Evolutionary conservation across 2,329 filamentous ascomycete species (phyloP), one percentile per base, ranked within the genome.

Genomic region (Tolypocladium guangdongense): DNA sequence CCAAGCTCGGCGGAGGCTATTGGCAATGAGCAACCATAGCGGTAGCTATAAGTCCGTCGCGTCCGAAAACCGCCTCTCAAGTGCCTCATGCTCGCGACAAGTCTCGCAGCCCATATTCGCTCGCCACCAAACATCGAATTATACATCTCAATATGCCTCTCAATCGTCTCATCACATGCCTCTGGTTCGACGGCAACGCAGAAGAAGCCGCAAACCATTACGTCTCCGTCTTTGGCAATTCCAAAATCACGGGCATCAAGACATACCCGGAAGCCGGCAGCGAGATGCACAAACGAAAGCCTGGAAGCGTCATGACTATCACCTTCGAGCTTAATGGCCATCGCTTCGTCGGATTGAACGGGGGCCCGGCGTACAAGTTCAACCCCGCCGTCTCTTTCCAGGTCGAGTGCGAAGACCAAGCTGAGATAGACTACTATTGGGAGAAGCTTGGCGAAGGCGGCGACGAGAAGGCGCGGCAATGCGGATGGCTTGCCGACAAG

Each of bases 361-460:
- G 74, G 54, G 73, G 73, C 1, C 66, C 70, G 4, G 54, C 64
- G 3, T 71, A 69, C 65, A 65, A 66, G 24, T 70, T 71, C 60
- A 72, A 54, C 57, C 66, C 67, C 35, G 71, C 74, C 37, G 59
- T 74, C 22, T 74, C 71, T 1, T 69, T 77, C 60, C 68, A 71
- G 60, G 64, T 77, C 59, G 63, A 68, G 49, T 76, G 74, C 64
- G 66, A 69, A 45, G 63, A 70, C 59, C 74, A 77, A 62, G 69
- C 61, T 0, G 74, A 78, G 59, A 64, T 78, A 24, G 74, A 78
- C 54, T 67, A 74, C 57, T 76, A 71, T 60, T 78, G 72, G 72
- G 66, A 65, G 14, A 71, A 66, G 62, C 65, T 78, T 30, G 56
- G 63, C 10, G 68, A 38, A 14, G 36, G 36, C 18, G 36, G 69